Evolutionary conservation across 257 asterid genomes (phyloP).

Genomic region (Ilex asprella): DNA sequence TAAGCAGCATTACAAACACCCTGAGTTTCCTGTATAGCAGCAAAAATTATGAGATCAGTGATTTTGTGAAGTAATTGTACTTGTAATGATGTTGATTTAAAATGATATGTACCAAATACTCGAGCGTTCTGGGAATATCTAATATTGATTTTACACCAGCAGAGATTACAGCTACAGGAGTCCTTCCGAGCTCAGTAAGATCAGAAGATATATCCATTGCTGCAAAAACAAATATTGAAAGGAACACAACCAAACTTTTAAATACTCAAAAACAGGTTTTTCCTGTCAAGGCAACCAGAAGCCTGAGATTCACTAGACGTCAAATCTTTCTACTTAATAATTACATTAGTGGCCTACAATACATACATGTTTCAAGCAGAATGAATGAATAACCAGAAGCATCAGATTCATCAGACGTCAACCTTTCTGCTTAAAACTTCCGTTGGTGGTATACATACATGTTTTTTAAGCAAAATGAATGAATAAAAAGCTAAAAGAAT

Average conservation of each 20-base stretch:
- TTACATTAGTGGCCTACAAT: neutral
- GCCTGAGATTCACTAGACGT: too few relatives aligned
- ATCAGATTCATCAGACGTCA: too few relatives aligned
- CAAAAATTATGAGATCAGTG: conserved; percentile 1
- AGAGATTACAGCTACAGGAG: conserved; percentile 80
- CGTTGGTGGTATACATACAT: neutral
- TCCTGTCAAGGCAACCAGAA: neutral
- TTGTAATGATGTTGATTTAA: conserved; percentile 8
- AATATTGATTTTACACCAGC: conserved; percentile 94
- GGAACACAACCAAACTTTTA: neutral
- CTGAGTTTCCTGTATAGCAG: conserved; percentile 74
- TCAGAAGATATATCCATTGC: conserved; percentile 98
- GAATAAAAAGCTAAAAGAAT: too few relatives aligned
- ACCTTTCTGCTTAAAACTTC: too few relatives aligned
- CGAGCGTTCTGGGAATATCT: conserved; percentile 87
- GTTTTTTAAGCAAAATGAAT: neutral
- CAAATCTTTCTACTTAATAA: too few relatives aligned
- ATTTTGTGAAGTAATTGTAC: neutral
- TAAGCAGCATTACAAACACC: conserved; percentile 93
- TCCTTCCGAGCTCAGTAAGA: conserved; percentile 88
- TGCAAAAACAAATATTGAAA: conserved; percentile 23
- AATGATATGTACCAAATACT: conserved; percentile 60
- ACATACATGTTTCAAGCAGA: neutral
- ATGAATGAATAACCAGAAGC: too few relatives aligned
- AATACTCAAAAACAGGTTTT: conserved; percentile 1